Base-by-base conservation (phyloP, 2,329 filamentous ascomycete species). In the Penicillium corylophilum region DNA sequence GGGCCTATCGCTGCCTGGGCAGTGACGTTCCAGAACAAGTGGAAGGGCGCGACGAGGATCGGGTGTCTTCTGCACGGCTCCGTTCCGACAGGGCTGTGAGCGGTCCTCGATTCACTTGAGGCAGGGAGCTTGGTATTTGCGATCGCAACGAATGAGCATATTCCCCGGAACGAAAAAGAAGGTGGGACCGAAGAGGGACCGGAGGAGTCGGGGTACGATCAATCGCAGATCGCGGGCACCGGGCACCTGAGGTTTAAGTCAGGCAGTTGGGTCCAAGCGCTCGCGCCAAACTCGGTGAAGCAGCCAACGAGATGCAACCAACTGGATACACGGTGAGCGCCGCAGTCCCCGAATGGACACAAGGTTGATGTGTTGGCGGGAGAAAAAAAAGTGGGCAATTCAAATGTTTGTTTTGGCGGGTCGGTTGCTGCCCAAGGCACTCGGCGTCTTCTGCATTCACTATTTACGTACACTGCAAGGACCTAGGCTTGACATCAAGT, bases 251-350 rank as follows among this genome's bases (percentile, higher is more conserved):
- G 50, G 57, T 59, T 47, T 46, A 52, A 51, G 54, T 63, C 49
- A 60, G 61, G 61, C 56, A 56, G 54, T 55, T 50, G 47, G 61
- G 61, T 58, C 61, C 58, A 61, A 62, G 61, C 60, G 61, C 52
- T 46, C 53, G 40, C 43, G 46, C 40, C 35, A 45, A 48, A 50
- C 46, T 50, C 38, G 47, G 40, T 24, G 31, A 46, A 55, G 45
- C 49, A 46, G 44, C 54, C 58, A 54, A 59, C 53, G 33, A 47
- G 50, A 53, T 24, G 48, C 50, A 35, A 42, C 52, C 31, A 45
- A 40, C 24, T 35, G 42, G n/a, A 28, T 53, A 38, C 38, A 36
- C 54, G 38, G 51, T 49, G 24, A 58, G 42, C 46, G 39, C 20
- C 39, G 39, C 53, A 46, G 42, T 48, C 41, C 46, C 46, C 31